Base-by-base conservation (phyloP, 495 filamentous ascomycete genomes). In the Penicillium angulare region DNA sequence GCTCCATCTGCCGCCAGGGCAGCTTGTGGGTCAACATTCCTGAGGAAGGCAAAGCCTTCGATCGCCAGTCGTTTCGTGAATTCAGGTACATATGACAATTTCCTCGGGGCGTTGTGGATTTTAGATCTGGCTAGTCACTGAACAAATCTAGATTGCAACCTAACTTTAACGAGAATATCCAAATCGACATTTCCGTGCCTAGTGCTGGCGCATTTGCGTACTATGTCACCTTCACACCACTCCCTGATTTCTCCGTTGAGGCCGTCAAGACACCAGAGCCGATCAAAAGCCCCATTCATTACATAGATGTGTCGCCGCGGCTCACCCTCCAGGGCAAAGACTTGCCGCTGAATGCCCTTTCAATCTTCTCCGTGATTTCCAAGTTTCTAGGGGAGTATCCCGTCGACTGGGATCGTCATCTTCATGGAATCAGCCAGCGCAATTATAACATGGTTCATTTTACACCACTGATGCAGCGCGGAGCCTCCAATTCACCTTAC, bases 371-470 rank as follows among this genome's bases (percentile, higher is more conserved):
- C n/a, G 76, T 92, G 29, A 86, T 97, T 49, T 96, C 91, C 47
- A 99, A 97, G 69, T 96, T 96, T 76, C 92, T 99, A 87, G 95
- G 95, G 31, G 83, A 85, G 59, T 93, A 89, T 59, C 92, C 93
- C 1, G 73, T 76, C 2, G 86, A 91, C 52, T 99, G 92, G 92
- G 84, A 97, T 49, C 84, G 81, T 13, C 91, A 97, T 63, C 78
- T 97, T 44, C 75, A 80, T 52, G 93, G 93, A 33, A 93, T 97
- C 55, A 83, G 86, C 51, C 82, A 87, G 42, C 80, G 93, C 29
- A 90, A 90, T 6, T 99, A 99, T 73, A 99, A 99, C 68, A 96
- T 97, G 90, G 82, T 99, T 46, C 95, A 99, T 68, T 99, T 97
- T 63, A 96, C 95, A 4, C 95, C 95, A 7, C 74, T 97, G 57